These are phyloP conservation scores for Beauveria asiatica DNA, from an alignment of 2,329 filamentous ascomycete species.

Conservation along the genomic window DNA sequence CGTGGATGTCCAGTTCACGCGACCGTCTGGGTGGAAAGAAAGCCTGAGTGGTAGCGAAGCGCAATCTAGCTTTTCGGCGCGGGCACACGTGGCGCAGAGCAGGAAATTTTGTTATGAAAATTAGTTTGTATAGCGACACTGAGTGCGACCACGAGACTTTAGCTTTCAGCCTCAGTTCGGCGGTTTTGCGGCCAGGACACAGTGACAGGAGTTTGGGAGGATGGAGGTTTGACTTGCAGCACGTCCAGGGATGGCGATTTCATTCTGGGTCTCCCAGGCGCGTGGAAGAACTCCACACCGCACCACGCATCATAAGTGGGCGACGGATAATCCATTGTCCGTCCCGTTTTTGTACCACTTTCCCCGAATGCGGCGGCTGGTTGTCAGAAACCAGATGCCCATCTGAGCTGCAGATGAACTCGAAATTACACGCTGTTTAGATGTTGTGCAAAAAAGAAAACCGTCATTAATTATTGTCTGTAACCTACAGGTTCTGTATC, in stretches of 20 bases:
- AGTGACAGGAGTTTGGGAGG: neutral
- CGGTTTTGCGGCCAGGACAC: neutral
- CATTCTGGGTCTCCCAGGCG: conserved; percentile 3
- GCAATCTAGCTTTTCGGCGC: neutral
- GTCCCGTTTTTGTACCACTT: neutral
- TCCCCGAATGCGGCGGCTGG: too few species aligned
- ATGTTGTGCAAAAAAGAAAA: neutral
- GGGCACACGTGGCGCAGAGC: conserved; percentile 3
- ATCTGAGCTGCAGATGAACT: too few species aligned
- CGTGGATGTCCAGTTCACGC: conserved; percentile 8
- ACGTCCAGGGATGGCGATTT: conserved; percentile 12
- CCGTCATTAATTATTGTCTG: conserved; percentile 15
- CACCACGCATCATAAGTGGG: conserved; percentile 8
- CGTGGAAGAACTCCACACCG: conserved; percentile 11
- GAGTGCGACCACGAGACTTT: neutral
- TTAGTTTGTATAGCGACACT: neutral
- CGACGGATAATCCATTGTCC: conserved; percentile 4
- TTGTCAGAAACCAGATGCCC: too few species aligned
- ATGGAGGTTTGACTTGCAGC: conserved; percentile 2
- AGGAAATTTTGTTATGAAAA: neutral
- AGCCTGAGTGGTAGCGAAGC: neutral
- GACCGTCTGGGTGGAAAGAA: conserved; percentile 7
- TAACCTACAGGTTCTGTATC: neutral
- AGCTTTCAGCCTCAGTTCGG: neutral
- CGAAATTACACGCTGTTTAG: neutral